Percentiles rank a stretch among this genome's conserved stretches.
Conservation (phyloP, 129 eudicot genomes). For the Lactuca saligna region DNA sequence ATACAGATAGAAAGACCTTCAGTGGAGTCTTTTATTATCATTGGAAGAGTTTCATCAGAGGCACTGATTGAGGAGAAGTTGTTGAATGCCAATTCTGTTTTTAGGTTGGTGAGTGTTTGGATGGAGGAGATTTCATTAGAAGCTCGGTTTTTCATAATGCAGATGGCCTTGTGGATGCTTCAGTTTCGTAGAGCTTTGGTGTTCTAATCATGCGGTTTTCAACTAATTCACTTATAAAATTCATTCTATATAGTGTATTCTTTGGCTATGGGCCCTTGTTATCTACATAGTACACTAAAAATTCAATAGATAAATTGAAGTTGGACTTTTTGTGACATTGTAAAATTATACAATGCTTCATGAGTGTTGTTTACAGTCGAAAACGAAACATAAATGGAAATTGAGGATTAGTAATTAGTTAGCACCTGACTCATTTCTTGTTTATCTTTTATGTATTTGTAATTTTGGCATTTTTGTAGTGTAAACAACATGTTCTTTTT, state of each 20-base stretch:
- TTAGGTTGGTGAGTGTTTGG: slow-evolving; percentile 51
- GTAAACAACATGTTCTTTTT: too few relatives aligned
- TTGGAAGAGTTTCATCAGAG: slow-evolving; percentile 88
- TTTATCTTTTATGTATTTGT: too few relatives aligned
- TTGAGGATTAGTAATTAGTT: too few relatives aligned
- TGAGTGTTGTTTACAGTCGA: too few relatives aligned
- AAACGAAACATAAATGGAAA: too few relatives aligned
- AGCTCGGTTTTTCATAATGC: slow-evolving; percentile 68
- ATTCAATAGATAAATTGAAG: too few relatives aligned
- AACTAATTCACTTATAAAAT: not conserved
- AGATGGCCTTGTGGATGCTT: slow-evolving; percentile 65
- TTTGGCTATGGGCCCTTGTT: slow-evolving; percentile 19
- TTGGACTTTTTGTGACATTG: not conserved
- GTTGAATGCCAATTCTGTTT: slow-evolving; percentile 46
- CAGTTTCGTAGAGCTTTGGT: slow-evolving; percentile 46
- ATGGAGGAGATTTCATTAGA: slow-evolving; percentile 55
- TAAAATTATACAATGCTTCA: too few relatives aligned
- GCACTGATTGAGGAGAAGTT: slow-evolving; percentile 65
- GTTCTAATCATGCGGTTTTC: slow-evolving; percentile 14
- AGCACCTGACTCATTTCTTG: too few relatives aligned
- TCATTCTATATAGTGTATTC: slow-evolving; percentile 9
- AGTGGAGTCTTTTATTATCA: slow-evolving; percentile 71
- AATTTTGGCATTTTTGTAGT: too few relatives aligned
- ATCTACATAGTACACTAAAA: too few relatives aligned
- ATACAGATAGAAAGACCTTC: slow-evolving; percentile 70